phyloP scores from a whole-genome alignment of 768 basidiomycete genomes.

The Suillus placidus region DNA sequence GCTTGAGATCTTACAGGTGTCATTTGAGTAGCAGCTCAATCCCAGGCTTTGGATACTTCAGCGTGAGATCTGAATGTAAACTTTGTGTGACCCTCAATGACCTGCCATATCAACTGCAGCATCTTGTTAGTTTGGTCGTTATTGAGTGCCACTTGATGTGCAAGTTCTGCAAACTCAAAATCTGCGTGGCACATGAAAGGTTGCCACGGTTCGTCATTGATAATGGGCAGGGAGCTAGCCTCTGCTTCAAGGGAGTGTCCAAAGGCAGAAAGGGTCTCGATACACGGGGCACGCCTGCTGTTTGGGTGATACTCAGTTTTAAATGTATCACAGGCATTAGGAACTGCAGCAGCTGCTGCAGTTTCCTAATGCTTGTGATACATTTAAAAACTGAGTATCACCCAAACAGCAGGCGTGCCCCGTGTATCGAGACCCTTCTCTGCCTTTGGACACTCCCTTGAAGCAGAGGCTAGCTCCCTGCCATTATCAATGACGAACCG shows the following conservation, averaged over 20 bases:
- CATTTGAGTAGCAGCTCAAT: not conserved
- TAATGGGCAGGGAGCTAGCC: not conserved
- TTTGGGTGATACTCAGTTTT: slow-evolving; percentile 14
- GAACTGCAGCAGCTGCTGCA: not conserved
- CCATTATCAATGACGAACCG: not conserved
- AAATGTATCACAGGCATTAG: slow-evolving; percentile 1
- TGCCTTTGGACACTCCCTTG: not conserved
- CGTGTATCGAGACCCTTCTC: slow-evolving; percentile 4
- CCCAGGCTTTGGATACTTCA: slow-evolving; percentile 9
- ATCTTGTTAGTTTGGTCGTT: too few species aligned
- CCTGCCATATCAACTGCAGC: slow-evolving; percentile 1
- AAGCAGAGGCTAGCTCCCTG: not conserved
- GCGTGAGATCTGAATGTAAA: slow-evolving; percentile 7
- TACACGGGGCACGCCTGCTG: not conserved
- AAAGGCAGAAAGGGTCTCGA: slow-evolving; percentile 12
- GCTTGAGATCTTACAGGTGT: too few species aligned
- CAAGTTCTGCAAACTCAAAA: slow-evolving; percentile 17
- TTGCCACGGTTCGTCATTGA: slow-evolving; percentile 5
- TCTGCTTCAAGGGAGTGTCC: not conserved
- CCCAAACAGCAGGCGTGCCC: not conserved
- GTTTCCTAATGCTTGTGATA: not conserved
- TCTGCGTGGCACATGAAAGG: slow-evolving; percentile 11
- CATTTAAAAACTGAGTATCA: slow-evolving; percentile 16
- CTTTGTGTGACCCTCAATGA: slow-evolving; percentile 10
- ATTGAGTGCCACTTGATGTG: slow-evolving; percentile 7